phyloP scores from a whole-genome alignment of 208 protist species.

The Phytomonas francai region DNA sequence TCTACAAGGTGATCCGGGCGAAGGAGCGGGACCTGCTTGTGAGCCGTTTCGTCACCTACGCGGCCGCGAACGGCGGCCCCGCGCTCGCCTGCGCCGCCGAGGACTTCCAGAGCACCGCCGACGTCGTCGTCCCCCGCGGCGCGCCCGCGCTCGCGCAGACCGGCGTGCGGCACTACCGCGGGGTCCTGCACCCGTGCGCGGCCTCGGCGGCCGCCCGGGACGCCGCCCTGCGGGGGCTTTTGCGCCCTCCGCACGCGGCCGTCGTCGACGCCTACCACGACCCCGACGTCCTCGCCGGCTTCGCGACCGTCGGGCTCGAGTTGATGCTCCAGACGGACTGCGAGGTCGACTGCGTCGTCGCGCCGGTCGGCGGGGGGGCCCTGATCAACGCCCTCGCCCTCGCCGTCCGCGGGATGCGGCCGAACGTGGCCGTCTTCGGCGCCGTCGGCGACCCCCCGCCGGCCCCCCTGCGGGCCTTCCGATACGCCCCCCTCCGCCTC shows the following conservation, averaged over 20 bases:
- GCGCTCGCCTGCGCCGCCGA: conserved; percentile 84
- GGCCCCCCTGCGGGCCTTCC: background rate
- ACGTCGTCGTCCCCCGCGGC: conserved; percentile 83
- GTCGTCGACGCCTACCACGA: conserved; percentile 91
- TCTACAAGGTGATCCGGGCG: conserved; percentile 59
- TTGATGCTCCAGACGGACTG: conserved; percentile 81
- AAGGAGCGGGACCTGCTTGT: conserved; percentile 57
- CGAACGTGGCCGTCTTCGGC: conserved; percentile 80
- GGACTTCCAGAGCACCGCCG: conserved; percentile 63
- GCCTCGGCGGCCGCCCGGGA: conserved; percentile 42
- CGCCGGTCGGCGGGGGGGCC: conserved; percentile 84
- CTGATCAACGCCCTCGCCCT: conserved; percentile 83
- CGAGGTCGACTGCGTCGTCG: conserved; percentile 76
- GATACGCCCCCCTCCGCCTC: conserved; percentile 26
- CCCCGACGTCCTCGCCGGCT: conserved; percentile 83
- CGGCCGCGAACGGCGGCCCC: conserved; percentile 89
- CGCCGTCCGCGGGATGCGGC: conserved; percentile 85
- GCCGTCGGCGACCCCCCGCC: conserved; percentile 56
- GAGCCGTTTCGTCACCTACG: conserved; percentile 83
- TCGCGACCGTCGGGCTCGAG: conserved; percentile 84
- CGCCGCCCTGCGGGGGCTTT: conserved; percentile 18
- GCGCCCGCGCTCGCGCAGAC: conserved; percentile 70
- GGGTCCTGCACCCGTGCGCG: conserved; percentile 32
- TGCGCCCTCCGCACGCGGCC: too few relatives aligned
- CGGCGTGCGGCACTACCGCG: conserved; percentile 60